Evolutionary conservation across 2,329 filamentous ascomycete genomes (phyloP), one percentile per base, ranked within the genome.

Genomic region (Pestalotiopsis sp.): DNA sequence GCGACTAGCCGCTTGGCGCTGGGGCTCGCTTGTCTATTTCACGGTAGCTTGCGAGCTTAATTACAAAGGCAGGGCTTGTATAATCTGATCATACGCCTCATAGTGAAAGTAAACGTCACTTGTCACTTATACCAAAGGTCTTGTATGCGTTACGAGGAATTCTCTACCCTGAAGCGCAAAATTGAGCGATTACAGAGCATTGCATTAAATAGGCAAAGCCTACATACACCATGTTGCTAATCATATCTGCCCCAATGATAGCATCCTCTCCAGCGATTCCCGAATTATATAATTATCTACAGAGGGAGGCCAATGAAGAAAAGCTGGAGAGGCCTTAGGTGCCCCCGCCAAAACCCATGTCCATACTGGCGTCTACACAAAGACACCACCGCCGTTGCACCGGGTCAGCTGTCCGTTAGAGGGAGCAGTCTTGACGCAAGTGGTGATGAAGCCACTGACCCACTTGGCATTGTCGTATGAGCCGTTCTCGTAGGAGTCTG

Each of bases 381-480:
- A 62, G 23, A 23, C n/a, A 7, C 61, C 61, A 2, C 20, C 61
- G 11, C 61, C 61, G 25, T 64, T 36, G 61, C 61, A 64, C 2
- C 38, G 41, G 40, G 38, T 64, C n/a, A 64, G 61, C 20, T 64
- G n/a, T 7, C 61, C 61, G 4, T 23, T 45, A 3, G 61, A 49
- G n/a, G 61, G 61, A 12, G 61, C 61, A 9, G 38, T 36, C 36
- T 64, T 64, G 25, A 64, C 25, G 11, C 61, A 64, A 12, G 61
- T 40, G 9, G 61, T 64, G 41, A 64, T 64, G 20, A 64, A 64
- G n/a, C 61, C 61, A 13, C 36, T 41, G 14, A 64, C 41, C 61
- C 61, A 64, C 25, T 64, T 64, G n/a, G 61, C 61, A 31, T 64
- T 49, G 25, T 64, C 61, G 17, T 64, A 64, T 20, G 38, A 41